Base-by-base conservation (phyloP, 176 grass and related monocot species). In the Rhynchospora pubera region DNA sequence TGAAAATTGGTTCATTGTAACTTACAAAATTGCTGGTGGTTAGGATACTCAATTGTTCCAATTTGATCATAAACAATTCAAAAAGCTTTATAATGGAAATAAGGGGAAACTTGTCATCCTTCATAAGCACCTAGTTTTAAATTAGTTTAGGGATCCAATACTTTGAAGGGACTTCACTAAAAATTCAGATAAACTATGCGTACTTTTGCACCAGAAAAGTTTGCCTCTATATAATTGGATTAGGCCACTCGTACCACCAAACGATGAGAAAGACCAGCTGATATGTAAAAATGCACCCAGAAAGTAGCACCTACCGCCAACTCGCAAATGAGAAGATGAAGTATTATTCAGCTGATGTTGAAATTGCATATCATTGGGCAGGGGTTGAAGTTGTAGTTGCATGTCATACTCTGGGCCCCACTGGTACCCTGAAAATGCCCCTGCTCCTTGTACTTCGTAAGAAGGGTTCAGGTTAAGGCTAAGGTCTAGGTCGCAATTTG, bases 301-400 rank as follows among this genome's bases (percentile, higher is more conserved):
- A 44, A 62, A n/a, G 5, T 43, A 80, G 62, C 62, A 82, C 79
- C 2, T 82, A 82, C 79, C 79, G 14, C 79, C 79, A 15, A 82
- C 79, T 82, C 59, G 10, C 18, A 65, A 65, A 51, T 32, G 65
- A 62, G 61, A 80, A 13, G 69, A 30, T 5, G 79, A 82, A 64
- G 60, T 32, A 70, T 70, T 70, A 55, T 55, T 76, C 22, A 32
- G 6, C 11, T 76, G 72, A 7, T 22, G 48, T 55, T 56, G 57
- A 23, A 67, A 82, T 67, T 53, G 79, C 72, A 77, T 30, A 77
- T 32, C 30, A 14, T 56, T 55, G 72, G 14, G 72, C 22, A 30
- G 72, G 50, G 50, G 72, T 77, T 55, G 72, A 77, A 32, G 72
- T 50, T 82, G 79, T 66, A 43, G 21, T 65, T 82, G 79, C 15